Conservation (phyloP, 768 basidiomycete genomes). For the Russula sp. region DNA sequence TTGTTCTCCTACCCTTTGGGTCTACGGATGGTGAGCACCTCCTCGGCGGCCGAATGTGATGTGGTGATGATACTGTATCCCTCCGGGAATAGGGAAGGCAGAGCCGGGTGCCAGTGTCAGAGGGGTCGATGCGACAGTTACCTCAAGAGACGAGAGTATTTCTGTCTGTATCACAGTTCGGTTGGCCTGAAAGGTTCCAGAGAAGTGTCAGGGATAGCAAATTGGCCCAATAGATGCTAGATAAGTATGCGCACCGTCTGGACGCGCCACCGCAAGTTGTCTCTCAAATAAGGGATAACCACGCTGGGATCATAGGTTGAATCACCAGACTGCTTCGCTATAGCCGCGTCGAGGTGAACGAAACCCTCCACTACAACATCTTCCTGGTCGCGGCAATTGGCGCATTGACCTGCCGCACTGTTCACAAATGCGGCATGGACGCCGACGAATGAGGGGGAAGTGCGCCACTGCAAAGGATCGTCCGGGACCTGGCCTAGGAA, state of each 20-base stretch:
- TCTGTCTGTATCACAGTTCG: neutral
- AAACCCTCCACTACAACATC: constrained; percentile 34
- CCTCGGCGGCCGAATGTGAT: constrained; percentile 13
- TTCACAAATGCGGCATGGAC: constrained; percentile 40
- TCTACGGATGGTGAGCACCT: constrained; percentile 1
- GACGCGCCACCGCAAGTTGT: constrained; percentile 36
- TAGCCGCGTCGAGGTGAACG: constrained; percentile 35
- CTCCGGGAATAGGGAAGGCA: constrained; percentile 13
- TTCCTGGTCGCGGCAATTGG: constrained; percentile 31
- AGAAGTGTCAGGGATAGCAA: neutral
- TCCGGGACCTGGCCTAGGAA: constrained; percentile 39
- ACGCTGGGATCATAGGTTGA: constrained; percentile 31
- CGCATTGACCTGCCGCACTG: constrained; percentile 29
- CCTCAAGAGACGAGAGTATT: constrained; percentile 17
- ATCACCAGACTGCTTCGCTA: constrained; percentile 24
- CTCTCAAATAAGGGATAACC: constrained; percentile 34
- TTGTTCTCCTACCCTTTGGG: neutral
- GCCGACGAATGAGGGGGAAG: constrained; percentile 33
- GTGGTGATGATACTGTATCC: constrained; percentile 3
- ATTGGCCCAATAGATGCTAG: neutral
- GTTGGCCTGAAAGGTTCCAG: neutral
- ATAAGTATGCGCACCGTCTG: neutral
- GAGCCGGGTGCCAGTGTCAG: constrained; percentile 2
- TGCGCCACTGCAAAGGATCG: constrained; percentile 33
- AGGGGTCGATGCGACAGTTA: constrained; percentile 8